Base-by-base conservation (phyloP, 2,329 filamentous ascomycete species). In the Magnaporthiopsis rhizophila region DNA sequence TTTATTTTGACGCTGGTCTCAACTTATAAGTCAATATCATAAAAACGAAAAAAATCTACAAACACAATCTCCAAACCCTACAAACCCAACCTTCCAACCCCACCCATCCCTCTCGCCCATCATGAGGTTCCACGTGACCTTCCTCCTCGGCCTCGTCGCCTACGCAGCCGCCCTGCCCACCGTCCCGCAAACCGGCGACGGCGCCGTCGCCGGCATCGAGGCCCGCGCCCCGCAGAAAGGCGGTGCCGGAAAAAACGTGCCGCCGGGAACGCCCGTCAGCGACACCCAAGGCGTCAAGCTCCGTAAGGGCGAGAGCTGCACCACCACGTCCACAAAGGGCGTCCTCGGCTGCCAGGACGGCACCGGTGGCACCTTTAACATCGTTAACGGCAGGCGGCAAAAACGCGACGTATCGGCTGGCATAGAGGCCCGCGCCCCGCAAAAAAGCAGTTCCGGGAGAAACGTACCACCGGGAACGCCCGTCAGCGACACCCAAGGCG, bases 211-310 rank as follows among this genome's bases (percentile, higher is more conserved):
- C n/a, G 18, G 3, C 12, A 26, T 45, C 32, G 59, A 61, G 34
- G 32, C 18, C 21, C 59, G 59, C 59, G 32, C 59, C 2, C 59
- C 32, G 15, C 15, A 60, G n/a, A 15, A 34, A 15, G 2, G 36
- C 36, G 28, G 28, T 30, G 3, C 28, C 28, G 28, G 28, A 5
- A 30, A 30, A 30, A 30, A 30, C 28, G 45, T 53, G 18, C 45
- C 45, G 4, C 59, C 59, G 5, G 59, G 59, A 12, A 38, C 32
- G 4, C 18, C 30, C n/a, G 59, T 61, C 15, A n/a, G 13, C 12
- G 59, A 61, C 59, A 61, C 34, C 8, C 59, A 61, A 34, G 59
- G 59, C n/a, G 59, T 61, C 6, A 13, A 61, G 34, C 59, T 61
- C 59, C 18, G 21, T 1, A 26, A 28, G n/a, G 59, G 59, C 7